These are phyloP conservation scores for Globisporangium canariense DNA, from an alignment of 352 stramenopile species.

Conservation along the genomic window DNA sequence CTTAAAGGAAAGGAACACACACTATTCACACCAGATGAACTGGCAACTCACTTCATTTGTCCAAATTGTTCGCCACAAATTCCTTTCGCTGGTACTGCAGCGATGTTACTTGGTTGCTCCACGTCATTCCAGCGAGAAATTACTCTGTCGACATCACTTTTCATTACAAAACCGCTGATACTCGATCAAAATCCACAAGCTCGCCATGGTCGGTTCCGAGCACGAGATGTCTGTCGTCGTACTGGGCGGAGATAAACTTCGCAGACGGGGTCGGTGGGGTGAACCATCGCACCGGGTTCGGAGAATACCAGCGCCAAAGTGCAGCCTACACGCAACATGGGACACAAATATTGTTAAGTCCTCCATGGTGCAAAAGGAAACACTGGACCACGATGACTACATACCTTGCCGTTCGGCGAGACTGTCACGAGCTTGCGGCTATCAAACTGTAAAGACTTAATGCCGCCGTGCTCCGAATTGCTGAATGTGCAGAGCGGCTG, in stretches of 20 bases:
- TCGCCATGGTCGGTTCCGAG: constrained; percentile 73
- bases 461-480: constrained; percentile 58
- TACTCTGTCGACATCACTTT: neutral
- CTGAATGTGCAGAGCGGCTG: constrained; percentile 85
- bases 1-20: neutral
- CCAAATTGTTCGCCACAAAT: constrained; percentile 3
- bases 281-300: constrained; percentile 79
- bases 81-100: neutral
- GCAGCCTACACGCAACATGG: constrained; percentile 39
- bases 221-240: constrained; percentile 71
- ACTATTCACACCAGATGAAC: constrained; percentile 8
- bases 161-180: constrained; percentile 45
- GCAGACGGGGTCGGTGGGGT: constrained; percentile 39
- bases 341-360: constrained; percentile 3
- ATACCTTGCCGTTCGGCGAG: constrained; percentile 69
- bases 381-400: neutral
- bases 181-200: constrained; percentile 76
- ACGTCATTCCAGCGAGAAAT: neutral
- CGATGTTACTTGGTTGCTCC: neutral
- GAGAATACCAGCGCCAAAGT: constrained; percentile 82
- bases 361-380: too few species aligned
- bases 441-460: constrained; percentile 80
- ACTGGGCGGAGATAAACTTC: constrained; percentile 66
- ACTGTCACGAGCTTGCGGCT: constrained; percentile 86
- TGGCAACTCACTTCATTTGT: constrained; percentile 6